Conservation (phyloP, 805 yeast species). For the Saccharomyces mikatae region DNA sequence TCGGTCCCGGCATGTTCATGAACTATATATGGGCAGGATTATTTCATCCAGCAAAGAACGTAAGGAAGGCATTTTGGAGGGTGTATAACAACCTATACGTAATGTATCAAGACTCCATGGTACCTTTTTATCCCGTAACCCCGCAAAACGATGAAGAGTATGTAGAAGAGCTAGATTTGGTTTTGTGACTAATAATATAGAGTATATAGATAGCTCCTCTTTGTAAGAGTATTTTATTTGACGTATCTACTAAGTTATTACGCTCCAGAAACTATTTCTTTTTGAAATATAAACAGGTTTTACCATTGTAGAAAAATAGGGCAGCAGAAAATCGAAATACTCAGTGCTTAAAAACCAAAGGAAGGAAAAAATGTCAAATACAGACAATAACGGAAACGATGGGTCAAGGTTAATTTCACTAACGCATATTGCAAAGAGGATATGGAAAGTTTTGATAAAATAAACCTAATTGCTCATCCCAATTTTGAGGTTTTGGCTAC, state of each 20-base stretch:
- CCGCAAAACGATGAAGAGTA: conserved; percentile 15
- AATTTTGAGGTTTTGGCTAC: conserved; percentile 57
- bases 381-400: background rate
- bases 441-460: background rate
- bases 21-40: conserved; percentile 81
- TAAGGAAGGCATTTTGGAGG: conserved; percentile 79
- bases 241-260: background rate
- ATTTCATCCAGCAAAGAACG: conserved; percentile 88
- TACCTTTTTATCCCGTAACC: conserved; percentile 73
- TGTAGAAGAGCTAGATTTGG: conserved; percentile 46
- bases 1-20: conserved; percentile 70
- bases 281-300: background rate
- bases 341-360: background rate
- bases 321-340: background rate
- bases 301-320: background rate
- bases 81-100: conserved; percentile 70
- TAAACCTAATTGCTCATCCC: background rate
- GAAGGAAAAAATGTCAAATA: background rate
- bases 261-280: background rate
- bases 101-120: conserved; percentile 63
- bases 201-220: background rate
- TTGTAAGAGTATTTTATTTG: background rate
- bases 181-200: conserved; percentile 6
- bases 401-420: background rate
- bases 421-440: background rate